These are phyloP conservation scores for Cryptosporidium bovis DNA, from an alignment of 169 alveolate genomes.

Conservation along the genomic window DNA sequence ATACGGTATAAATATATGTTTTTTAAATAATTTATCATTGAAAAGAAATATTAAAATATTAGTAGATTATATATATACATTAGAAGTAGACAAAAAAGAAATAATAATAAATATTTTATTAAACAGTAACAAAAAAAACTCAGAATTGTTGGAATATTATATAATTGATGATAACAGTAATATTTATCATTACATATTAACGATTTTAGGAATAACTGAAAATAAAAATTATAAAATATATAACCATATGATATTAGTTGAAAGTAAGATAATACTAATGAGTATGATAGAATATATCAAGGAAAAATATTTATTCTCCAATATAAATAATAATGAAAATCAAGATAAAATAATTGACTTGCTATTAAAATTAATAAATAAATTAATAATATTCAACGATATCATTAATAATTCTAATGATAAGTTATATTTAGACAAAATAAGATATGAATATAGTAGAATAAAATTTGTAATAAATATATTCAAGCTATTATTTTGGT, in stretches of 20 bases:
- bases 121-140: constrained; percentile 16
- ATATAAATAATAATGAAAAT: constrained; percentile 15
- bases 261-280: constrained; percentile 43
- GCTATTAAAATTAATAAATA: constrained; percentile 30
- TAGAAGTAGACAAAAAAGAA: constrained; percentile 6
- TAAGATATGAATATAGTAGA: neutral
- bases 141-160: neutral
- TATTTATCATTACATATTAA: neutral
- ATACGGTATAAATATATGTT: constrained; percentile 10
- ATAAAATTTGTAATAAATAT: neutral
- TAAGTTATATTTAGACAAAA: neutral
- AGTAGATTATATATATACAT: neutral
- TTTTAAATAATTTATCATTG: constrained; percentile 33
- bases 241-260: constrained; percentile 8
- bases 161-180: neutral
- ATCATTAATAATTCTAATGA: constrained; percentile 14
- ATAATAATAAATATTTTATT: constrained; percentile 9
- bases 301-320: constrained; percentile 5
- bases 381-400: constrained; percentile 70
- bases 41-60: neutral
- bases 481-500: constrained; percentile 4
- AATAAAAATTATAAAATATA: constrained; percentile 47
- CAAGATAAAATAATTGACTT: constrained; percentile 56
- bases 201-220: constrained; percentile 2
- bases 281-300: constrained; percentile 26